phyloP scores from a whole-genome alignment of 306 rosid species.

The Aeschynomene evenia region DNA sequence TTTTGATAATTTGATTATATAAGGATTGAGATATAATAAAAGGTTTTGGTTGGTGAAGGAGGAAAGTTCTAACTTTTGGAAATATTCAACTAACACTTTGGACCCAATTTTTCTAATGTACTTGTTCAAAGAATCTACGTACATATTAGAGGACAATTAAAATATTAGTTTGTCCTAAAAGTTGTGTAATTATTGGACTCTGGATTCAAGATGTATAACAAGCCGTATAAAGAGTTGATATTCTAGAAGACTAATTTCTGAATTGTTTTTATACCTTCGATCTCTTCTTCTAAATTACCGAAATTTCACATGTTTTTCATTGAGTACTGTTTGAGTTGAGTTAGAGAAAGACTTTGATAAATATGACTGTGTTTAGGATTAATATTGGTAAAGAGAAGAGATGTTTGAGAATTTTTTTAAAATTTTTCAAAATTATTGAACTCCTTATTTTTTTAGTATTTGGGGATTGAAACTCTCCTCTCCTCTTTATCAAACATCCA shows the following conservation, averaged over 20 bases:
- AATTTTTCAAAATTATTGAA: too few species aligned
- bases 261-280: not conserved
- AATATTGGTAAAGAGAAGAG: too few species aligned
- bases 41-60: conserved; percentile 14
- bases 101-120: not conserved
- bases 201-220: not conserved
- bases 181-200: not conserved
- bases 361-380: too few species aligned
- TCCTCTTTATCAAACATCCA: too few species aligned
- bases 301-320: too few species aligned
- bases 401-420: too few species aligned
- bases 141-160: not conserved
- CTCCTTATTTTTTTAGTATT: too few species aligned
- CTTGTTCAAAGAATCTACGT: not conserved
- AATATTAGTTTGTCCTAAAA: not conserved
- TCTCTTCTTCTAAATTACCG: not conserved
- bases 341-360: too few species aligned
- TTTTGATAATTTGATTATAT: not conserved
- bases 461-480: too few species aligned
- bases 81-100: not conserved
- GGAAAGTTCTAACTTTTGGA: not conserved
- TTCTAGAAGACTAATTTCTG: not conserved
- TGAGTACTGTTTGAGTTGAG: too few species aligned
- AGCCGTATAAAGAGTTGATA: not conserved
- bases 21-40: not conserved